Evolutionary conservation across 306 rosid genomes (phyloP), one percentile per base, ranked within the genome.

Genomic region (Prunus mume): DNA sequence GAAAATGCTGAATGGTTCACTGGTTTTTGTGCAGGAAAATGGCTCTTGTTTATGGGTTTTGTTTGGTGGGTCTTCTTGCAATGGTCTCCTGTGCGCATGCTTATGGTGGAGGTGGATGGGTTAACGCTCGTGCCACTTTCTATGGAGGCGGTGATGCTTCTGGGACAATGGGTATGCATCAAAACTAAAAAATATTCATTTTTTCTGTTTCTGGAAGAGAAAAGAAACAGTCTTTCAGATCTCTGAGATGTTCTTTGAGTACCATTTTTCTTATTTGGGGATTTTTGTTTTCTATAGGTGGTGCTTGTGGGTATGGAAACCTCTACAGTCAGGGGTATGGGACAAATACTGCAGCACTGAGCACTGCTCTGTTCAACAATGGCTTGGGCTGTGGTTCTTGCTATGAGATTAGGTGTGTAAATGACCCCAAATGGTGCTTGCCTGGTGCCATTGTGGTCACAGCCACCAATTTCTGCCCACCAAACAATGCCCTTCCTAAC

Each of bases 261-360:
- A 38, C 43, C 43, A 38, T 38, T 38, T 18, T 1, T 52, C 58
- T 52, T 18, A 52, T 15, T 18, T 52, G 22, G 58, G 20, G 9
- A 6, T 15, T 52, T 52, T 5, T 5, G 10, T 34, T 28, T 49
- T 68, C 83, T 71, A 24, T 27, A 95, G 99, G 99, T 62, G 99
- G 99, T 19, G 99, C 99, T 71, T 95, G 99, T 88, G 99, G 99
- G 17, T 95, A 95, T 81, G 99, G 99, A 12, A 95, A 95, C 69
- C 88, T 95, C 18, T 95, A 95, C 71, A 95, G 99, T 76, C 99
- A 95, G 62, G 99, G 99, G 43, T 95, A 95, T 80, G 99, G 99
- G 75, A 95, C 99, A 43, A 92, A 95, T 85, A 95, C 99, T 15
- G 99, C 99, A 8, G 99, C 99, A 49, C 71, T 95, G 69, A 95